A percentile compares a stretch with the other conserved stretches of the same genome.
These are phyloP conservation scores for Lobosporangium transversale DNA, from an alignment of 192 early-diverging fungal genomes.

Conservation along the genomic window DNA sequence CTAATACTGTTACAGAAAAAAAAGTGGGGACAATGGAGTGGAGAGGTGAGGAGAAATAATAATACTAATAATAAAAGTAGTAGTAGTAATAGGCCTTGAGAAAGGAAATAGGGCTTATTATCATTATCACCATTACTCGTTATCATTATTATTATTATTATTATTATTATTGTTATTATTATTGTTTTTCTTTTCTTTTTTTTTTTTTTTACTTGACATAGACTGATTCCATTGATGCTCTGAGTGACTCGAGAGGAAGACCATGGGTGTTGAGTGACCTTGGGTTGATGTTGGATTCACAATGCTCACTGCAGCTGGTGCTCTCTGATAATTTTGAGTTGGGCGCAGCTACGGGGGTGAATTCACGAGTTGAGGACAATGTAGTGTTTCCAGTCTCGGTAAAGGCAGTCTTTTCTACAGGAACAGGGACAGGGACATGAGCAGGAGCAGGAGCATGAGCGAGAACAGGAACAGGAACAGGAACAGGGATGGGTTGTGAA, in stretches of 20 bases:
- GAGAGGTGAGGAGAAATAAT: no score
- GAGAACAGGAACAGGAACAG: no score
- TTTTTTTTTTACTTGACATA: conserved; percentile 25
- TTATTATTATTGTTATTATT: no score
- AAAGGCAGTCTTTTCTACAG: no score
- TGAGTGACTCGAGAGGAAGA: conserved; percentile 8
- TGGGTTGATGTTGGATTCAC: conserved; percentile 1
- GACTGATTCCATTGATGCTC: conserved; percentile 24
- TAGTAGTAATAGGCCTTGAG: neutral
- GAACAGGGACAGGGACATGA: no score
- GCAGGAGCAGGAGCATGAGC: no score
- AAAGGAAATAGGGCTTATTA: neutral
- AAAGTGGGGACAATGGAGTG: no score
- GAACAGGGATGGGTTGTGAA: neutral
- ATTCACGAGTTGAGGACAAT: neutral
- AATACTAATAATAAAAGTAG: neutral
- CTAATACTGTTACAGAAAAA: no score
- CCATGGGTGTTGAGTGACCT: conserved; percentile 9
- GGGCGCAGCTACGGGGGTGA: neutral
- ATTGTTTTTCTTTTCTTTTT: no score
- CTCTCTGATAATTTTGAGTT: neutral
- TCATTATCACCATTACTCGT: no score
- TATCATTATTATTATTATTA: no score
- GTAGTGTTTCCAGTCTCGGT: no score
- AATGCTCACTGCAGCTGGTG: neutral